Evolutionary conservation across 345 rosid genomes (phyloP), one percentile per base, ranked within the genome.

Genomic region (Isatis tinctoria): DNA sequence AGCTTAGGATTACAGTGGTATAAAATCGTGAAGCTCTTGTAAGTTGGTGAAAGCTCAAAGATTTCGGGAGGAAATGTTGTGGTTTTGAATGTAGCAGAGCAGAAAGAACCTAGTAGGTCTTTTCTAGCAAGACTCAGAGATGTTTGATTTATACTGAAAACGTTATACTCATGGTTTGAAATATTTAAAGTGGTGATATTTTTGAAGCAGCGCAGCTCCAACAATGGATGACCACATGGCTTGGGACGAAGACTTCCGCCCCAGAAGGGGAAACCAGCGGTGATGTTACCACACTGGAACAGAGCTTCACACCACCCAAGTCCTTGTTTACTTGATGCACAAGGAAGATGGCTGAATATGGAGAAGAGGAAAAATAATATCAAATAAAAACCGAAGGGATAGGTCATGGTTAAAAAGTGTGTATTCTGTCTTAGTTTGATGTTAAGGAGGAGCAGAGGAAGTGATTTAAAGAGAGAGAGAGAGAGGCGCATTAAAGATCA

Each of bases 211-310:
- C 0, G 1, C 24, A 87, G 83, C 71, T 73, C 4, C 16, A 85
- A 26, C 1, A 0, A 54, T 0, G 70, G 85, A 64, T 71, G 58
- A 14, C 89, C 87, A 10, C 89, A 87, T 10, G 0, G 0, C 0
- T 0, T 0, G 0, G 2, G 8, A 3, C 77, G 60, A 3, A 30
- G 33, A 48, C 0, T 35, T 1, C n/a, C 45, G 17, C 89, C 87
- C 82, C 74, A 76, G 60, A 82, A 87, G 43, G 89, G 92, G 56
- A 39, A 87, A 5, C 53, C 40, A 0, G 71, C 72, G 0, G 12
- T 5, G 53, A 82, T 2, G 0, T 28, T 5, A 27, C 87, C 84
- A 27, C 92, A 87, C 9, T 3, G 6, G 32, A 75, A 85, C 36
- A 0, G 1, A 22, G 1, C 0, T 3, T 18, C 1, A 1, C 48